These are phyloP conservation scores for Beverwykella pulmonaria DNA, from an alignment of 495 filamentous ascomycete genomes.

Conservation along the genomic window DNA sequence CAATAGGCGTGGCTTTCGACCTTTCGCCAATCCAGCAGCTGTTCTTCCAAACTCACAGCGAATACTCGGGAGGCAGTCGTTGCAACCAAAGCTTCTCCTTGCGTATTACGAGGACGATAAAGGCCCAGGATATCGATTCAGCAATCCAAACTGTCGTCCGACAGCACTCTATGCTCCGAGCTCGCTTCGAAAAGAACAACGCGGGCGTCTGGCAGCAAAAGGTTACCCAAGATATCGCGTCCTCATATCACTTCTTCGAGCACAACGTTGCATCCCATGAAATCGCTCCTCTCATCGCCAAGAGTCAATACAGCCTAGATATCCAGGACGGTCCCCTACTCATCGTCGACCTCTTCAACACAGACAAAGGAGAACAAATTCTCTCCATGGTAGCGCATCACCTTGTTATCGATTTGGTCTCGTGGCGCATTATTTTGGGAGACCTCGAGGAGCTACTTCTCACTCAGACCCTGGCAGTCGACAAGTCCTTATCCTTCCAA, in stretches of 20 bases:
- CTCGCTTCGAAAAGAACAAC: slow-evolving; percentile 10
- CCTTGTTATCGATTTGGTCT: slow-evolving; percentile 30
- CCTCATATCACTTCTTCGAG: slow-evolving; percentile 7
- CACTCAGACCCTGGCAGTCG: neutral
- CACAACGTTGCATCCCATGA: neutral
- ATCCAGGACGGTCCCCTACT: slow-evolving; percentile 10
- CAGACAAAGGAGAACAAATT: slow-evolving; percentile 9
- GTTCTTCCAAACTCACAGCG: neutral
- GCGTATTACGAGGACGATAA: slow-evolving; percentile 6
- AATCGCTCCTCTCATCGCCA: neutral
- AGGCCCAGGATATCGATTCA: neutral
- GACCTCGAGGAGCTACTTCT: slow-evolving; percentile 19
- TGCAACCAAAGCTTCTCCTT: slow-evolving; percentile 30
- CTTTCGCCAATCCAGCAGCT: slow-evolving; percentile 26
- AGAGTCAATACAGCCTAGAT: slow-evolving; percentile 13
- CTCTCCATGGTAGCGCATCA: slow-evolving; percentile 24
- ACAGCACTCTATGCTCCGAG: slow-evolving; percentile 22
- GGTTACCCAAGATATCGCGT: slow-evolving; percentile 22
- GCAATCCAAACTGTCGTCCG: slow-evolving; percentile 15
- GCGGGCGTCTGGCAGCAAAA: slow-evolving; percentile 11
- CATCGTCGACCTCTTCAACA: slow-evolving; percentile 19
- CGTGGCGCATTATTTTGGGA: slow-evolving; percentile 29
- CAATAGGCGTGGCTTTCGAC: slow-evolving; percentile 6
- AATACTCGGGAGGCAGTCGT: slow-evolving; percentile 36
- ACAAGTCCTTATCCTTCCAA: slow-evolving; percentile 11